Evolutionary conservation across 106 monocot genomes (phyloP), one percentile per base, ranked within the genome.

Genomic region (Dactylorhiza incarnata): DNA sequence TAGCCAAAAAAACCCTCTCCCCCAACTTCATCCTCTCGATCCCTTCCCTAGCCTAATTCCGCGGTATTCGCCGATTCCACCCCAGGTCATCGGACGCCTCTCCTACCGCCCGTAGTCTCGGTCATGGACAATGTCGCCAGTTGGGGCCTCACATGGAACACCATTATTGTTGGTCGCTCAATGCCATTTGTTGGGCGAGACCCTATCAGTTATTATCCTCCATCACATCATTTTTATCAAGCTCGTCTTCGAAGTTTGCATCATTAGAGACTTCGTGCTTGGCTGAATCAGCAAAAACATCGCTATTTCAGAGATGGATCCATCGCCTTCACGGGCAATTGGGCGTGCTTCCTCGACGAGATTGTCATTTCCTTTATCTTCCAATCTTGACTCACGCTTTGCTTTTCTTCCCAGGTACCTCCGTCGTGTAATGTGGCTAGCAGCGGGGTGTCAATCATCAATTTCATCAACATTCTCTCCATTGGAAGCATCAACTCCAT

Each of bases 381-480:
- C 82, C 54, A 81, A 82, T 15, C 54, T 73, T 61, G 76, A 69
- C 16, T 85, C 87, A 67, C 83, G 80, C 72, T 88, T 85, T 44
- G 88, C 82, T 74, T 93, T 84, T 84, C 92, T 90, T 81, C 84
- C 88, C 45, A 92, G 48, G 76, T 84, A 90, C 76, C 83, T 95
- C 58, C 88, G 86, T 52, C 90, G 92, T 51, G 92, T 90, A 62
- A 88, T 90, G 5, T 92, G 87, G 70, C 95, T 90, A 75, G 93
- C 95, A 49, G 95, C 92, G 82, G 95, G 95, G 26, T 62, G 74
- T 92, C 95, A 95, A 78, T 93, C 93, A 77, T 87, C 87, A 51
- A 43, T 7, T 79, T 87, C 82, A 54, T 90, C 86, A 55, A 63
- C 51, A 82, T 80, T 77, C 68, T 90, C 87, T 20, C 95, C 95